Base-by-base conservation (phyloP, 2,329 filamentous ascomycete genomes). In the Chaetomium sp. region DNA sequence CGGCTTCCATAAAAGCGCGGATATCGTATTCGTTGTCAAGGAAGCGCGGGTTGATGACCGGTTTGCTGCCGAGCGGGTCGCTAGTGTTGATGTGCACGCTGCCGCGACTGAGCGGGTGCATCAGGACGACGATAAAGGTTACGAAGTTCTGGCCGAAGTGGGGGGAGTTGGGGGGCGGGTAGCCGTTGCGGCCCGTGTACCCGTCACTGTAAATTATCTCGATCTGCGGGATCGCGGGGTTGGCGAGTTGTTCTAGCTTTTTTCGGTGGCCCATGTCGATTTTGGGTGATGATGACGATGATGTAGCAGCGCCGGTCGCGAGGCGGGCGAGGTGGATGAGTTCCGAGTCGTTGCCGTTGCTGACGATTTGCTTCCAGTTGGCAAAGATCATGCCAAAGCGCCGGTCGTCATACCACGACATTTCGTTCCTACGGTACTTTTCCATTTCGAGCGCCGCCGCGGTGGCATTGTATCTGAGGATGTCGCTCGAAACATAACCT, bases 121-220 rank as follows among this genome's bases (percentile, higher is more conserved):
- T 72, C 57, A 74, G 50, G 19, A 73, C 75, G 3, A 57, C 62
- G 56, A 75, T 67, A 60, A 76, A 62, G 13, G 70, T 69, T 55
- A 76, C 67, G 65, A 74, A 76, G 7, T 67, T 65, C 55, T 71
- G 63, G 10, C 76, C 76, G 59, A 72, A 75, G 9, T 75, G 69
- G n/a, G 70, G 63, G 5, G 68, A 76, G 56, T 68, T 77, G 50
- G 31, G 53, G 6, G 71, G 60, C 2, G 75, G 74, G 64, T 77
- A 77, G 13, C 77, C 75, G 67, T 76, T 76, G 50, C 74, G 66
- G 19, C 80, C 80, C 0, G 78, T 78, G 70, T 80, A 81, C 2
- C 78, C 78, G 65, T 81, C 79, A 0, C 77, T 78, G 68, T 82
- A 79, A 63, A 81, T 78, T 42, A 80, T 66, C 68, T 81, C 79